Conservation (phyloP, 2,329 filamentous ascomycete species). For the Davidsoniella eucalypti region DNA sequence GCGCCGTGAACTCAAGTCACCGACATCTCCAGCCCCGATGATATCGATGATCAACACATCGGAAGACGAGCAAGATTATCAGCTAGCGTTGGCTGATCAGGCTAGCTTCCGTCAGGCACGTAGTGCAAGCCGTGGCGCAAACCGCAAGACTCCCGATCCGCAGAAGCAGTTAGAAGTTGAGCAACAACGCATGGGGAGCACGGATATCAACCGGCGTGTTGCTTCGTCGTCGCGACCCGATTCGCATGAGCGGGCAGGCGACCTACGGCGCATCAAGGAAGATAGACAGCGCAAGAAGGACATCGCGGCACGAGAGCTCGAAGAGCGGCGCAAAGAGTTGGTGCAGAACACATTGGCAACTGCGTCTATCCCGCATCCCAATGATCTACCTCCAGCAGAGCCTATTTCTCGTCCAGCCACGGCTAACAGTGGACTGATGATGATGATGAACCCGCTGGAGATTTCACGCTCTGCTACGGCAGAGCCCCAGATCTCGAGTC, state of each 20-base stretch:
- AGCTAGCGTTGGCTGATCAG: conserved; percentile 34
- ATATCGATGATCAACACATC: conserved; percentile 38
- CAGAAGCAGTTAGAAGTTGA: conserved; percentile 14
- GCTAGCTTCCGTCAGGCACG: conserved; percentile 40
- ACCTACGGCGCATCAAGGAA: conserved; percentile 38
- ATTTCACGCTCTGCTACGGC: conserved; percentile 48
- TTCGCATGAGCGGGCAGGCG: conserved; percentile 33
- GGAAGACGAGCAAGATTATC: conserved; percentile 49
- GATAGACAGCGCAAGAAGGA: conserved; percentile 54
- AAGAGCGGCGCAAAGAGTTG: conserved; percentile 72
- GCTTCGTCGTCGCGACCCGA: conserved; percentile 20
- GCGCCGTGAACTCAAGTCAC: conserved; percentile 5
- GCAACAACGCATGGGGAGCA: neutral
- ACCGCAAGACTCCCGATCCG: conserved; percentile 17
- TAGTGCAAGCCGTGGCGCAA: conserved; percentile 28
- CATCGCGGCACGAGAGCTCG: conserved; percentile 66
- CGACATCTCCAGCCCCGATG: conserved; percentile 33
- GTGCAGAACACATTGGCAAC: conserved; percentile 58
- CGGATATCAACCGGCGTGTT: neutral
- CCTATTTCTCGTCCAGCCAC: conserved; percentile 17
- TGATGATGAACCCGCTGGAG: conserved; percentile 23
- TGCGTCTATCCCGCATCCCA: conserved; percentile 63
- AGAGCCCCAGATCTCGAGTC: conserved; percentile 39
- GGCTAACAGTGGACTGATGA: conserved; percentile 17
- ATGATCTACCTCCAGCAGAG: conserved; percentile 27